Base-by-base conservation (phyloP, 208 protist species). In the Crithidia bombi region DNA sequence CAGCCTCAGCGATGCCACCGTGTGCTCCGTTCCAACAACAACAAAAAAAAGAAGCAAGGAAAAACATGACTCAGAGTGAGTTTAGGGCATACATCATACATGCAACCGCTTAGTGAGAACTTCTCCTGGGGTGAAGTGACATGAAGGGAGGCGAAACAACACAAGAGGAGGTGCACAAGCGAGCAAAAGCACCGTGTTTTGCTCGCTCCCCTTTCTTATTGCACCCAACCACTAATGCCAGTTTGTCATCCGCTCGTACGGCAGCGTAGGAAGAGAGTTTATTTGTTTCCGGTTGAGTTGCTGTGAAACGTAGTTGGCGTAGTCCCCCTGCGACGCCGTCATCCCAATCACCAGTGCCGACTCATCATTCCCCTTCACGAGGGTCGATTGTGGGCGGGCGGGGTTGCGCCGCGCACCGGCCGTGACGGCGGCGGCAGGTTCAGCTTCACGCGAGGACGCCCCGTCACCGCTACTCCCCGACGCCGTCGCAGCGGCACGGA, bases 311-410 rank as follows among this genome's bases (percentile, higher is more conserved):
- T 73, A 81, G 17, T 69, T 73, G 4, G 81, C 79, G 69, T 91
- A 90, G 26, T 80, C 74, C 11, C 71, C 78, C 51, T 91, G 85
- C 54, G 89, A 84, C 3, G 69, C 59, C 14, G 88, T 91, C 75
- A 90, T 58, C 12, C 79, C 83, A 44, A 86, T 75, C 1, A 62
- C 72, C 5, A 80, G 66, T 5, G 51, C 39, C 26, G 23, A 19
- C 30, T 32, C 64, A 17, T 57, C 63, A 7, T 43, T 26, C 17
- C 12, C 32, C 36, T 41, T 46, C 23, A 23, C 33, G 0, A 64
- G 56, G 4, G 36, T 43, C 30, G 71, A 54, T 3, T 55, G 66
- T 28, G 26, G 10, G 11, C 36, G 36, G 9, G 32, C 5, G 17
- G 11, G 39, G 17, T 61, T 56, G 3, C 19, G 28, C 4, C 49